These are phyloP conservation scores for Xylaria sp. DNA, from an alignment of 2,329 filamentous ascomycete species.

Conservation along the genomic window DNA sequence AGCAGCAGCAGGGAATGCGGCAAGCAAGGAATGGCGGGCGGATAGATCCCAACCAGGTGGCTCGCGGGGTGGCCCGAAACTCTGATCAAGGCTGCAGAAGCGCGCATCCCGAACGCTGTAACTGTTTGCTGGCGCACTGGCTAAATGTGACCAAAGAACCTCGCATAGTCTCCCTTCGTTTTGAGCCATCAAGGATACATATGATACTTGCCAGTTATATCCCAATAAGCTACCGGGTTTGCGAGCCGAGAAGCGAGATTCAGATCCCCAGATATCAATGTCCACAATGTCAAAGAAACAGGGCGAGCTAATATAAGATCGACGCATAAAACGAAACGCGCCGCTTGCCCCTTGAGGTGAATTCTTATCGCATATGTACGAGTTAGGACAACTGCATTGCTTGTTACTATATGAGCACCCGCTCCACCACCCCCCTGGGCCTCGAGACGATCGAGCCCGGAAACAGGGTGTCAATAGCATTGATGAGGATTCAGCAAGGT, in stretches of 20 bases:
- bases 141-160: constrained; percentile 35
- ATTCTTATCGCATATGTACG: neutral
- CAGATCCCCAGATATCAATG: neutral
- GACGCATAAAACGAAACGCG: neutral
- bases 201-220: constrained; percentile 8
- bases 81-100: constrained; percentile 47
- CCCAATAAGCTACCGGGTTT: constrained; percentile 21
- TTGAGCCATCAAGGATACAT: constrained; percentile 1
- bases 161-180: constrained; percentile 22
- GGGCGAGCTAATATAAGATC: neutral
- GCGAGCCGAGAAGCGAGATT: constrained; percentile 27
- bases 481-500: constrained; percentile 13
- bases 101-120: constrained; percentile 37
- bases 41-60: constrained; percentile 51
- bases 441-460: constrained; percentile 1
- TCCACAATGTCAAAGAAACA: neutral
- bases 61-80: constrained; percentile 51
- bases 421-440: neutral
- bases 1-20: constrained; percentile 44
- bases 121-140: constrained; percentile 34
- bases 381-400: neutral
- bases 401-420: constrained; percentile 10
- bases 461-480: neutral
- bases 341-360: neutral
- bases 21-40: constrained; percentile 47